Conservation (phyloP, 1,139 yeast species). For the Sugiyamaella novakii region DNA sequence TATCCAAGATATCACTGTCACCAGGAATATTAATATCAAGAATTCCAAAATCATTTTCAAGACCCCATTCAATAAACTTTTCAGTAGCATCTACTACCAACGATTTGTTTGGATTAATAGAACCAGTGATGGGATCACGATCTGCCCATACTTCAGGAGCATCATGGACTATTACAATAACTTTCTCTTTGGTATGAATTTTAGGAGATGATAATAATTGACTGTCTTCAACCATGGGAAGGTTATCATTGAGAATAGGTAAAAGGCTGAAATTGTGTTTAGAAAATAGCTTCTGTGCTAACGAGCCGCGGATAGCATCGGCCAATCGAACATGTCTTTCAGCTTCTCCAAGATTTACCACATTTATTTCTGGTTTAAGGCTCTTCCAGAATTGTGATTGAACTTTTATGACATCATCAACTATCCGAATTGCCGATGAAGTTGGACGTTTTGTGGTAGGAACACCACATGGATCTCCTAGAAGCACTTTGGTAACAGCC, state of each 20-base stretch:
- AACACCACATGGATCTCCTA: conserved; percentile 94
- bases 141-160: conserved; percentile 95
- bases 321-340: conserved; percentile 20
- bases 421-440: conserved; percentile 66
- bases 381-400: conserved; percentile 91
- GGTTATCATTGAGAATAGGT: conserved; percentile 19
- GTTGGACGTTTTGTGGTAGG: conserved; percentile 70
- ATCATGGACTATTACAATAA: conserved; percentile 79
- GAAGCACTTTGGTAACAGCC: conserved; percentile 85
- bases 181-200: conserved; percentile 61
- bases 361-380: conserved; percentile 67
- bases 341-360: conserved; percentile 34
- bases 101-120: conserved; percentile 70
- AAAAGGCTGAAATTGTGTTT: conserved; percentile 13
- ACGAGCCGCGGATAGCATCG: conserved; percentile 19
- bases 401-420: conserved; percentile 75
- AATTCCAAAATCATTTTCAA: conserved; percentile 65
- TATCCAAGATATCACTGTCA: conserved; percentile 25
- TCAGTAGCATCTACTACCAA: conserved; percentile 63
- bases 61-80: conserved; percentile 62
- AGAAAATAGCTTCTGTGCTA: conserved; percentile 7
- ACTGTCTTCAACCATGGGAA: conserved; percentile 32
- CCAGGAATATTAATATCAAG: conserved; percentile 81
- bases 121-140: conserved; percentile 76
- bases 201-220: conserved; percentile 77